phyloP scores from a whole-genome alignment of 2,329 filamentous ascomycete species.

The Pseudogymnoascus sp. region DNA sequence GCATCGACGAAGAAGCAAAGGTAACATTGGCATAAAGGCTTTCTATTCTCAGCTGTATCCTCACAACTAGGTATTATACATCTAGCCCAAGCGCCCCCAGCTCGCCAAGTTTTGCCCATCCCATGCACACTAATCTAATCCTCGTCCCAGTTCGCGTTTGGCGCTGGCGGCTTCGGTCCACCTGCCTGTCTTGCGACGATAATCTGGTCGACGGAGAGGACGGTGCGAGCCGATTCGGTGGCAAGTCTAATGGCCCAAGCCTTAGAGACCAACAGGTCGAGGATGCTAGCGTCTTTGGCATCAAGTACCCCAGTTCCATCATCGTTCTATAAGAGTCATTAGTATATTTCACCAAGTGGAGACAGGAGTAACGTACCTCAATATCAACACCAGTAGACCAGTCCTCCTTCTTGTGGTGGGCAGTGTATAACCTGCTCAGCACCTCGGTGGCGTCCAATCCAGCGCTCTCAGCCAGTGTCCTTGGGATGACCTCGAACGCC shows the following conservation, averaged over 20 bases:
- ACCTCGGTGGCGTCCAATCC: slow-evolving; percentile 97
- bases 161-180: slow-evolving; percentile 91
- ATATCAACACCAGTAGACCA: slow-evolving; percentile 94
- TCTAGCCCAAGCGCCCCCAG: slow-evolving; percentile 18
- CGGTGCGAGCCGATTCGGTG: slow-evolving; percentile 86
- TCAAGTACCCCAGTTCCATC: slow-evolving; percentile 76
- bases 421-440: slow-evolving; percentile 82
- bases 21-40: not conserved
- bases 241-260: slow-evolving; percentile 96
- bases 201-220: slow-evolving; percentile 96
- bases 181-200: slow-evolving; percentile 96
- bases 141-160: slow-evolving; percentile 57
- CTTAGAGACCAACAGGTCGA: slow-evolving; percentile 88
- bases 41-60: slow-evolving; percentile 8
- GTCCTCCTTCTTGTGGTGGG: slow-evolving; percentile 79
- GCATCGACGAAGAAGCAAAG: not conserved
- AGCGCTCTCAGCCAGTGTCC: slow-evolving; percentile 88
- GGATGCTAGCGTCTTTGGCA: slow-evolving; percentile 77
- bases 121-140: slow-evolving; percentile 23
- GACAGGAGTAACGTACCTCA: slow-evolving; percentile 45
- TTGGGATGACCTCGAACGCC: slow-evolving; percentile 93
- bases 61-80: slow-evolving; percentile 23
- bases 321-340: slow-evolving; percentile 48
- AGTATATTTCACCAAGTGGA: not conserved
- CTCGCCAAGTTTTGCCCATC: slow-evolving; percentile 10